Conservation (phyloP, 2,329 filamentous ascomycete species). For the Lasiodiplodia citricola region DNA sequence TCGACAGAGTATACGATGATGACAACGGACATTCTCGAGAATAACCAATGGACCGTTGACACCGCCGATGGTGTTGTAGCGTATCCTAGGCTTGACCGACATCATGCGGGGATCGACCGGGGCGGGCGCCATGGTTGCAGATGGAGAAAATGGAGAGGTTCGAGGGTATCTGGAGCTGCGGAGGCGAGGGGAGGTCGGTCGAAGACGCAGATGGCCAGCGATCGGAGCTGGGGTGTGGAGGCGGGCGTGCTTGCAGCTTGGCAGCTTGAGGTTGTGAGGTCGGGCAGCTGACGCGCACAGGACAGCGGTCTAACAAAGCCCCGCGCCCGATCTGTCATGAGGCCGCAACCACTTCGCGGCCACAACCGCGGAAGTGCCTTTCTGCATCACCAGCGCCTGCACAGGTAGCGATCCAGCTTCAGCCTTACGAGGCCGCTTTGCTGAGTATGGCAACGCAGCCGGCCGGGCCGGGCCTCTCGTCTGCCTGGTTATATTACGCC, state of each 20-base stretch:
- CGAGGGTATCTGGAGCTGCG: conserved; percentile 22
- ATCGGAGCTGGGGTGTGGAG: conserved; percentile 22
- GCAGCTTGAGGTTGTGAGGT: conserved; percentile 27
- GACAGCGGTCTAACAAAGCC: conserved; percentile 23
- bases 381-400: neutral
- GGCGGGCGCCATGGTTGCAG: conserved; percentile 41
- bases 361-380: neutral
- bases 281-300: conserved; percentile 22
- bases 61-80: conserved; percentile 98
- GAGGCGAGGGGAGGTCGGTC: neutral
- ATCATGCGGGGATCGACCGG: conserved; percentile 57
- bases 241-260: conserved; percentile 26
- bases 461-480: neutral
- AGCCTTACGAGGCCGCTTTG: neutral
- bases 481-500: neutral
- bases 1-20: conserved; percentile 11
- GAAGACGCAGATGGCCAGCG: conserved; percentile 21
- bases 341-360: conserved; percentile 13
- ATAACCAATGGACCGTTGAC: conserved; percentile 98
- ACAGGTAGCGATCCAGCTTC: neutral
- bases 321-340: conserved; percentile 11
- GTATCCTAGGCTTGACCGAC: conserved; percentile 72
- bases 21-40: conserved; percentile 81
- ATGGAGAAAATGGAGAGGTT: neutral
- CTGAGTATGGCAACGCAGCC: neutral